Conservation (phyloP, 768 basidiomycete species). For the Xerocomellus dryophilus region DNA sequence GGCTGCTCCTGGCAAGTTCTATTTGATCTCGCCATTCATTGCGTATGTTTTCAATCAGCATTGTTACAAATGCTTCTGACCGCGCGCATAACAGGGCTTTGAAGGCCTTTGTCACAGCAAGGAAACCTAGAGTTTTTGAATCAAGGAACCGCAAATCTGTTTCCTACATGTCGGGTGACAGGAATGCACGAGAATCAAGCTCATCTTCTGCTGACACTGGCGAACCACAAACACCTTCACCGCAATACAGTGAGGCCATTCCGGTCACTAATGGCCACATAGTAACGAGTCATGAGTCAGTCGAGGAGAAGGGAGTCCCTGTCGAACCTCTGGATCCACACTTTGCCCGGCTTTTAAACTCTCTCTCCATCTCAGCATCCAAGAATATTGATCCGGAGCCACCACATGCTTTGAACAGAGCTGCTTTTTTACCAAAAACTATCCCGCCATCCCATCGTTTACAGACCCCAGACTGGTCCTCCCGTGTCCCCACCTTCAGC, state of each 20-base stretch:
- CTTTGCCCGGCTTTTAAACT: constrained; percentile 63
- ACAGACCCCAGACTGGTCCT: constrained; percentile 33
- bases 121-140: constrained; percentile 49
- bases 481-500: constrained; percentile 27
- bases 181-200: constrained; percentile 56
- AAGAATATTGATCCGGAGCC: constrained; percentile 26
- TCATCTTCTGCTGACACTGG: constrained; percentile 61
- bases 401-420: constrained; percentile 1
- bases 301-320: constrained; percentile 27
- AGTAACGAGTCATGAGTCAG: constrained; percentile 31
- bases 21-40: constrained; percentile 93
- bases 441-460: constrained; percentile 12
- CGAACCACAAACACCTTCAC: constrained; percentile 64
- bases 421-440: constrained; percentile 10
- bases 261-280: constrained; percentile 18
- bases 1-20: constrained; percentile 75
- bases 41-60: constrained; percentile 45
- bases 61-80: constrained; percentile 4
- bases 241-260: constrained; percentile 46
- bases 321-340: constrained; percentile 57
- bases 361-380: constrained; percentile 55
- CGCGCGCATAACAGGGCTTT: constrained; percentile 29
- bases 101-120: constrained; percentile 65
- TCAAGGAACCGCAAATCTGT: constrained; percentile 35
- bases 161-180: constrained; percentile 28